A percentile compares a stretch with the other conserved stretches of the same genome.
These are phyloP conservation scores for Apophysomyces sp. DNA, from an alignment of 371 early-diverging fungal genomes.

Conservation along the genomic window DNA sequence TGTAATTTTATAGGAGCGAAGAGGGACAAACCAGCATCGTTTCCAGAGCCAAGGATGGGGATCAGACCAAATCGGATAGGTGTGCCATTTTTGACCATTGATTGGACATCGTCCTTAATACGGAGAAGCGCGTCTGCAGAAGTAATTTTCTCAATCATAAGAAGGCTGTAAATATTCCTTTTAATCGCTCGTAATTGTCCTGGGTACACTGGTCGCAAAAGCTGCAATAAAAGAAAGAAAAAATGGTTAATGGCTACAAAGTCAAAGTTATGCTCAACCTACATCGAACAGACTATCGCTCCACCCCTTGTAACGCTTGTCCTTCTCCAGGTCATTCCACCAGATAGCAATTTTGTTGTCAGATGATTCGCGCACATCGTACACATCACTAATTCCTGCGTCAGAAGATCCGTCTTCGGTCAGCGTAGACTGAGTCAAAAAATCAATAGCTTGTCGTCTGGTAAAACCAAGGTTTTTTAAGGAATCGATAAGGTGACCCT, in stretches of 20 bases:
- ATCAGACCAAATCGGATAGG: constrained; percentile 86
- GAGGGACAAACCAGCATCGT: constrained; percentile 22
- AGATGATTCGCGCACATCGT: constrained; percentile 76
- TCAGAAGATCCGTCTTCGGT: constrained; percentile 15
- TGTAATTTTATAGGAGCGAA: not conserved
- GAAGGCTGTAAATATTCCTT: constrained; percentile 67
- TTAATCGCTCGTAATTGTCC: constrained; percentile 76
- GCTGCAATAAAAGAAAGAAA: too few relatives aligned
- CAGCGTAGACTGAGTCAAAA: constrained; percentile 54
- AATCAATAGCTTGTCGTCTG: constrained; percentile 59
- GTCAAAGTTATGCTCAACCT: too few relatives aligned
- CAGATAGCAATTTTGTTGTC: constrained; percentile 60
- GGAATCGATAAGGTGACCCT: constrained; percentile 32
- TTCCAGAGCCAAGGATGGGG: constrained; percentile 52
- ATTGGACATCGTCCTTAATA: constrained; percentile 52
- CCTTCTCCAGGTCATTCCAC: constrained; percentile 91
- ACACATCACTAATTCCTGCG: constrained; percentile 52
- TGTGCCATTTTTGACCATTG: constrained; percentile 62
- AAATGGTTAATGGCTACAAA: too few relatives aligned
- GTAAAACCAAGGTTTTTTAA: constrained; percentile 56
- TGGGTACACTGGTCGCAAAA: constrained; percentile 56
- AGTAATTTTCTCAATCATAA: constrained; percentile 73
- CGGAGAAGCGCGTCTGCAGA: constrained; percentile 41
- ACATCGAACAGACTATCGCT: constrained; percentile 54
- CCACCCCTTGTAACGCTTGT: constrained; percentile 75